Conservation (phyloP, 768 basidiomycete species). For the Mycena galopus region DNA sequence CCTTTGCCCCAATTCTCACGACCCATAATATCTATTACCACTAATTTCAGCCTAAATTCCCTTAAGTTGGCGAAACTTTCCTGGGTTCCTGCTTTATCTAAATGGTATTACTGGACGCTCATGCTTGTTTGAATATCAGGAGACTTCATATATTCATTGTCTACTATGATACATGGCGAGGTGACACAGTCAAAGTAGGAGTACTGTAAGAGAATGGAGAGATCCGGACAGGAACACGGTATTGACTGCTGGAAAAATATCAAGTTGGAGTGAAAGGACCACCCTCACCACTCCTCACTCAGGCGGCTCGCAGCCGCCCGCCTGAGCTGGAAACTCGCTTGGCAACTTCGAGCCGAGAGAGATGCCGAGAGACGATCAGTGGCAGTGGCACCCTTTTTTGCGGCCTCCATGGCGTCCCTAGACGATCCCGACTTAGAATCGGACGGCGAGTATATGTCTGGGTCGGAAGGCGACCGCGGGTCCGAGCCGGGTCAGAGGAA, state of each 20-base stretch:
- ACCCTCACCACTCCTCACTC: background rate
- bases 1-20: too few relatives aligned
- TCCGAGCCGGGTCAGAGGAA: too few relatives aligned
- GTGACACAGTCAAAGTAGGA: background rate
- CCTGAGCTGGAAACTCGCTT: too few relatives aligned
- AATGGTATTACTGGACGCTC: background rate
- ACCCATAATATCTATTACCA: too few relatives aligned
- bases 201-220: background rate
- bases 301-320: too few relatives aligned
- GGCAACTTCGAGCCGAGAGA: too few relatives aligned
- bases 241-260: background rate
- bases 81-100: background rate
- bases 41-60: background rate
- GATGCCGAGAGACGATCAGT: background rate
- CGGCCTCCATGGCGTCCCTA: background rate
- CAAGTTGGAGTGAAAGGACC: background rate
- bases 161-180: background rate
- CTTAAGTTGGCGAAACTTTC: background rate
- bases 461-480: too few relatives aligned
- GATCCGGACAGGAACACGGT: background rate
- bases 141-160: background rate
- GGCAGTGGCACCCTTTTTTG: background rate
- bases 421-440: background rate
- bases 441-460: background rate
- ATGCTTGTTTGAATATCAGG: background rate